phyloP scores from a whole-genome alignment of 306 rosid species.

The Vigna trinervia region DNA sequence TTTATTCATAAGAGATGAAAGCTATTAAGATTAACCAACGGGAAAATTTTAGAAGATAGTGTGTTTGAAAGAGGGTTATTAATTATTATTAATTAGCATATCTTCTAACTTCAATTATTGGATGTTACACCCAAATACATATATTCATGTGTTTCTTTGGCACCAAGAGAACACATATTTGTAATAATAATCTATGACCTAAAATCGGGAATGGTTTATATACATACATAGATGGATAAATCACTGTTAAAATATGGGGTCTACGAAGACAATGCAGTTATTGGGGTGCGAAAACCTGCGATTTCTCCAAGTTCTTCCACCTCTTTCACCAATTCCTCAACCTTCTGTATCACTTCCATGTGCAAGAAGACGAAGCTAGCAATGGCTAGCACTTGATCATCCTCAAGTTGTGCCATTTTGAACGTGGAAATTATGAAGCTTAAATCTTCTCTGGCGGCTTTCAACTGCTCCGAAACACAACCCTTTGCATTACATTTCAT shows the following conservation, averaged over 20 bases:
- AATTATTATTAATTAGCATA: no score
- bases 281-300: conserved; percentile 54
- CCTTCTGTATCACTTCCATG: conserved; percentile 63
- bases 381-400: conserved; percentile 54
- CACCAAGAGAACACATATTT: not conserved
- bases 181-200: conserved; percentile 2
- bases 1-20: no score
- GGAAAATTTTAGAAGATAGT: no score
- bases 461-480: conserved; percentile 54
- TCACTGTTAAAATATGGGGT: not conserved
- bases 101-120: not conserved
- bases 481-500: conserved; percentile 51
- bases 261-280: not conserved
- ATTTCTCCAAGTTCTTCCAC: conserved; percentile 67
- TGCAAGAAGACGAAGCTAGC: conserved; percentile 62
- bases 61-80: no score
- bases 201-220: conserved; percentile 23
- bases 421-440: conserved; percentile 42
- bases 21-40: no score
- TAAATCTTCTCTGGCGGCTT: conserved; percentile 59
- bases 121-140: not conserved
- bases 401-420: conserved; percentile 48
- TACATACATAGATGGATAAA: not conserved
- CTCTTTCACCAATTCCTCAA: conserved; percentile 62
- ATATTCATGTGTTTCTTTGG: not conserved